These are phyloP conservation scores for Phytomonas francai DNA, from an alignment of 208 protist species.

Conservation along the genomic window DNA sequence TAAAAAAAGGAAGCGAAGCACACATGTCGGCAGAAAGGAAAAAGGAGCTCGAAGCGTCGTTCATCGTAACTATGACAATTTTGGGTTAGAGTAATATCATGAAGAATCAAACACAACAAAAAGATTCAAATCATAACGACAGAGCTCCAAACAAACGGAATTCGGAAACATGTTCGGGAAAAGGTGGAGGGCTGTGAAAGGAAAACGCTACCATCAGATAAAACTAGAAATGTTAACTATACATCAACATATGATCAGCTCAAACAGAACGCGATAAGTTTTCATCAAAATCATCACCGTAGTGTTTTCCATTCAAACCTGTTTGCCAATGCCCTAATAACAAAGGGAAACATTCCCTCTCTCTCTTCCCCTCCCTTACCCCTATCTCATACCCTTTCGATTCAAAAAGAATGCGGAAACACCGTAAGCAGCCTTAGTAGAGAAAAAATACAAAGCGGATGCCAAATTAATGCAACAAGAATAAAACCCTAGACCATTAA, in stretches of 20 bases:
- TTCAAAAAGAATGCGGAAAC: background rate
- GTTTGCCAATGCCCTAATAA: no score
- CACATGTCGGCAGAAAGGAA: background rate
- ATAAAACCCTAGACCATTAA: background rate
- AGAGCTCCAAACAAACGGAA: background rate
- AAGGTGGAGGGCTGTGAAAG: background rate
- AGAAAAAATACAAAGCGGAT: background rate
- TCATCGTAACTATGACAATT: slow-evolving; percentile 44
- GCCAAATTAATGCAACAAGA: background rate
- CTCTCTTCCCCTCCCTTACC: no score
- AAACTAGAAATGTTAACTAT: slow-evolving; percentile 10
- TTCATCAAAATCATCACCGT: slow-evolving; percentile 8
- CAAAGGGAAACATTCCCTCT: no score
- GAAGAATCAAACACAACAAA: slow-evolving; percentile 4
- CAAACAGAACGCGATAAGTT: slow-evolving; percentile 48
- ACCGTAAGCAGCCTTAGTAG: background rate
- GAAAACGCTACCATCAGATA: slow-evolving; percentile 2
- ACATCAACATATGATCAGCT: slow-evolving; percentile 19
- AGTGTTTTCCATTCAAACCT: no score
- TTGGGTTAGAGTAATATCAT: slow-evolving; percentile 7
- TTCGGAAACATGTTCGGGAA: background rate
- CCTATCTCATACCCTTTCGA: background rate
- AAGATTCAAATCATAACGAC: slow-evolving; percentile 20
- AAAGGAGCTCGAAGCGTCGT: background rate
- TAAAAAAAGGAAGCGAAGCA: background rate